Evolutionary conservation across 768 basidiomycete species (phyloP).

Genomic region (Rhizopogon sp.): DNA sequence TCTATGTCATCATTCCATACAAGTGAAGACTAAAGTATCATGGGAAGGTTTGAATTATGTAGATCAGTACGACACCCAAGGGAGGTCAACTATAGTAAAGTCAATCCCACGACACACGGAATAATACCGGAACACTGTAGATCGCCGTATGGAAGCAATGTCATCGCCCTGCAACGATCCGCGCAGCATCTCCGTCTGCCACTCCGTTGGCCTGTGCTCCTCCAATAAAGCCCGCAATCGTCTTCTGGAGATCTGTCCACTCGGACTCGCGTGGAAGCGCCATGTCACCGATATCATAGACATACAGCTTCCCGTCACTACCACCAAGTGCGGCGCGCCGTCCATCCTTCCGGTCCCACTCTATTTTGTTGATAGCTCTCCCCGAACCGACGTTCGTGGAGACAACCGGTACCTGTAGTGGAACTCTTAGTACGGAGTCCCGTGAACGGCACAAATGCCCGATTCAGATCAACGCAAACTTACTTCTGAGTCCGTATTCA

Average conservation of each 20-base stretch:
- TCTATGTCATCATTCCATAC: background rate
- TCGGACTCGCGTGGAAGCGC: constrained; percentile 84
- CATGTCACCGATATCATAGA: constrained; percentile 94
- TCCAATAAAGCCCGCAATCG: constrained; percentile 61
- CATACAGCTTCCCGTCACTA: constrained; percentile 87
- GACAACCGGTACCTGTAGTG: constrained; percentile 78
- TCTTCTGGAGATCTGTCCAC: constrained; percentile 92
- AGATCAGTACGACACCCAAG: background rate
- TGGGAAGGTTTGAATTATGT: too few relatives aligned
- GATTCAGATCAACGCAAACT: constrained; percentile 19
- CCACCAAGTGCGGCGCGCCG: constrained; percentile 86
- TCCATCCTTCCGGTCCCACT: constrained; percentile 94
- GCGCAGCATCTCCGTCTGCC: constrained; percentile 22
- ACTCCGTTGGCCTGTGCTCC: constrained; percentile 40
- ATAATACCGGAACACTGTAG: background rate
- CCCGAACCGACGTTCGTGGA: constrained; percentile 76
- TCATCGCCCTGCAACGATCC: constrained; percentile 31
- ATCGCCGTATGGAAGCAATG: background rate
- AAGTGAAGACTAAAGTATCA: background rate
- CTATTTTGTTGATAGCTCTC: constrained; percentile 89
- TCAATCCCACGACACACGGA: background rate
- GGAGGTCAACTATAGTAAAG: background rate
- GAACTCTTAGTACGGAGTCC: background rate
- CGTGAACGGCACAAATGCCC: background rate
- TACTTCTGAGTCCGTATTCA: constrained; percentile 96